Evolutionary conservation across 2,329 filamentous ascomycete species (phyloP).

Genomic region (Pyrenochaeta sp.): DNA sequence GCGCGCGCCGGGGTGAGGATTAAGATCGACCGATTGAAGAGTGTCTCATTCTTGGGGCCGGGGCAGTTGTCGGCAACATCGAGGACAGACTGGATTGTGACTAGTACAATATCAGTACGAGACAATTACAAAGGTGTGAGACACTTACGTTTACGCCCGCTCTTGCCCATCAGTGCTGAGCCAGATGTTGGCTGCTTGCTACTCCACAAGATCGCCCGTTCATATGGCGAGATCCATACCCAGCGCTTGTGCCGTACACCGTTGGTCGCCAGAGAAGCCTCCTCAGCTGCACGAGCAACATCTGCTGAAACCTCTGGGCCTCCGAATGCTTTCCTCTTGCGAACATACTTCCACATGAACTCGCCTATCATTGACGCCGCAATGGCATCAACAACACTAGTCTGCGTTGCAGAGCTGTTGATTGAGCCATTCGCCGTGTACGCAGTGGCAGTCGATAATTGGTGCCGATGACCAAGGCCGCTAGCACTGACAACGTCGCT

Average conservation of each 20-base stretch:
- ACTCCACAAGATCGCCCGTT: constrained; percentile 96
- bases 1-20: constrained; percentile 93
- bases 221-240: constrained; percentile 98
- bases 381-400: constrained; percentile 92
- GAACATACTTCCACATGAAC: constrained; percentile 93
- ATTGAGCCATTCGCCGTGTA: constrained; percentile 66
- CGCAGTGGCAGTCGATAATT: constrained; percentile 68
- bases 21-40: constrained; percentile 93
- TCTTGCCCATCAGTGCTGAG: constrained; percentile 89
- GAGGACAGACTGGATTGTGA: constrained; percentile 93
- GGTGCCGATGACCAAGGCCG: constrained; percentile 59
- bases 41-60: constrained; percentile 72
- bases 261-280: constrained; percentile 71
- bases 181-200: constrained; percentile 94
- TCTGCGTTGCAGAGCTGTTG: constrained; percentile 70
- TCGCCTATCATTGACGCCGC: constrained; percentile 98
- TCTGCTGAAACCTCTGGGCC: constrained; percentile 66
- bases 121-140: neutral
- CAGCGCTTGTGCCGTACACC: constrained; percentile 88
- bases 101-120: constrained; percentile 57
- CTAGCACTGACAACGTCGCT: constrained; percentile 69
- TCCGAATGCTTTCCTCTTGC: constrained; percentile 89
- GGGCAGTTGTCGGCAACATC: constrained; percentile 96
- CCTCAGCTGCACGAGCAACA: constrained; percentile 63
- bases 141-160: constrained; percentile 87